Percentiles rank a stretch among this genome's conserved stretches.
Conservation (phyloP, 2,329 filamentous ascomycete species). For the Alternaria sp. region DNA sequence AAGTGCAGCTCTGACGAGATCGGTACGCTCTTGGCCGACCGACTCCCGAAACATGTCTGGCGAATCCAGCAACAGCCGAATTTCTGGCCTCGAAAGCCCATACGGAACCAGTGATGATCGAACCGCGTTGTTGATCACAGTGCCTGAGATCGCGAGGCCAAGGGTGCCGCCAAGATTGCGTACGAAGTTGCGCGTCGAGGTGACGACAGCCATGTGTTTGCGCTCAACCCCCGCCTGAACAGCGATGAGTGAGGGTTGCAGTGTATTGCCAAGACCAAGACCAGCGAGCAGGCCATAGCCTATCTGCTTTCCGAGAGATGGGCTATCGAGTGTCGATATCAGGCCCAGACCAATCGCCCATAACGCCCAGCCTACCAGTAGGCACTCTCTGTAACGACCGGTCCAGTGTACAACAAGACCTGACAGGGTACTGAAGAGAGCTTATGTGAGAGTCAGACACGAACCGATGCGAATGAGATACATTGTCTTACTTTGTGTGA, state of each 20-base stretch:
- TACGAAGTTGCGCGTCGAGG: conserved; percentile 68
- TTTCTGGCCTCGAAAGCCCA: conserved; percentile 15
- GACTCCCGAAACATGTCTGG: conserved; percentile 14
- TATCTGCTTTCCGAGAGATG: conserved; percentile 22
- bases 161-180: conserved; percentile 65
- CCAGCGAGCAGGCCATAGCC: conserved; percentile 29
- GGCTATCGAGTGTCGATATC: conserved; percentile 21
- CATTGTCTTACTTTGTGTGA: conserved; percentile 45
- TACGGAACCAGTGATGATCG: conserved; percentile 11
- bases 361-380: conserved; percentile 26
- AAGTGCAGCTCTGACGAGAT: conserved; percentile 12
- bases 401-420: conserved; percentile 26
- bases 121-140: conserved; percentile 38
- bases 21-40: conserved; percentile 9
- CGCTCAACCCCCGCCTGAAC: conserved; percentile 60
- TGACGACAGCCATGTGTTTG: conserved; percentile 66
- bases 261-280: conserved; percentile 56
- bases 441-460: background rate
- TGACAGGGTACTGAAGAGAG: conserved; percentile 28
- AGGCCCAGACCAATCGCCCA: conserved; percentile 28
- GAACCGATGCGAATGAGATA: too few species aligned
- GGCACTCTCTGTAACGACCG: conserved; percentile 26
- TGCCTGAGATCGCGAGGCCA: conserved; percentile 60
- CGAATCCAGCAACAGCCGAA: conserved; percentile 21
- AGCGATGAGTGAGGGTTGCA: conserved; percentile 63